Conservation (phyloP, 2,329 filamentous ascomycete species). For the Niveomyces coronatus region DNA sequence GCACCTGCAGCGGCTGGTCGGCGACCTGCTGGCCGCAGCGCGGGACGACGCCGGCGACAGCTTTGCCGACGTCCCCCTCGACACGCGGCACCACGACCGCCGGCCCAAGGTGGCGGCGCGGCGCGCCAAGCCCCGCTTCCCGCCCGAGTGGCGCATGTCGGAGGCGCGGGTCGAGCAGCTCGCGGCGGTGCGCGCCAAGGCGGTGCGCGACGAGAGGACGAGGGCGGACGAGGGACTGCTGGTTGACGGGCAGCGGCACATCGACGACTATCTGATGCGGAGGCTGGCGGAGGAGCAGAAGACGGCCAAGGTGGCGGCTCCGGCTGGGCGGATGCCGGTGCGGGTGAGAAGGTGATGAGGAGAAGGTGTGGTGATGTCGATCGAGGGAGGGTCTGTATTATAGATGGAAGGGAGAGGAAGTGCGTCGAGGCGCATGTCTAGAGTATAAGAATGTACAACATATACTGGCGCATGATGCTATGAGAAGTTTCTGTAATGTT, state of each 20-base stretch:
- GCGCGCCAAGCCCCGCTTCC: conserved; percentile 61
- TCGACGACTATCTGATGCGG: conserved; percentile 28
- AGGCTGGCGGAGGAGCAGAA: conserved; percentile 24
- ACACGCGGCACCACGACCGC: conserved; percentile 70
- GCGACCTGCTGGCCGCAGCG: conserved; percentile 64
- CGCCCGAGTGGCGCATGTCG: conserved; percentile 73
- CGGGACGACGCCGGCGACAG: conserved; percentile 66
- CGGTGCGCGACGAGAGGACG: conserved; percentile 42
- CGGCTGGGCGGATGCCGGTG: conserved; percentile 2
- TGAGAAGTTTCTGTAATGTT: too few species aligned
- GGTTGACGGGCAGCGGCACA: conserved; percentile 45
- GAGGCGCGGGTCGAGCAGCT: conserved; percentile 56
- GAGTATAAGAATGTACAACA: too few species aligned
- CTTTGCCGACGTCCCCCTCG: conserved; percentile 82
- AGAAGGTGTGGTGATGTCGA: too few species aligned
- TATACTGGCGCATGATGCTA: too few species aligned
- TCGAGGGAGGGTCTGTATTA: too few species aligned
- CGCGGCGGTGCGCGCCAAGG: conserved; percentile 44
- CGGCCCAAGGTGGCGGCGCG: conserved; percentile 35
- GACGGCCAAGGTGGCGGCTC: conserved; percentile 13
- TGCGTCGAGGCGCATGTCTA: too few species aligned
- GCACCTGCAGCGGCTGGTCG: conserved; percentile 73
- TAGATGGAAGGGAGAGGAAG: too few species aligned
- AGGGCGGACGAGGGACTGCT: conserved; percentile 43
- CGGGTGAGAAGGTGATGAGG: too few species aligned